These are phyloP conservation scores for Epichloe aotearoae DNA, from an alignment of 2,329 filamentous ascomycete genomes.

Conservation along the genomic window DNA sequence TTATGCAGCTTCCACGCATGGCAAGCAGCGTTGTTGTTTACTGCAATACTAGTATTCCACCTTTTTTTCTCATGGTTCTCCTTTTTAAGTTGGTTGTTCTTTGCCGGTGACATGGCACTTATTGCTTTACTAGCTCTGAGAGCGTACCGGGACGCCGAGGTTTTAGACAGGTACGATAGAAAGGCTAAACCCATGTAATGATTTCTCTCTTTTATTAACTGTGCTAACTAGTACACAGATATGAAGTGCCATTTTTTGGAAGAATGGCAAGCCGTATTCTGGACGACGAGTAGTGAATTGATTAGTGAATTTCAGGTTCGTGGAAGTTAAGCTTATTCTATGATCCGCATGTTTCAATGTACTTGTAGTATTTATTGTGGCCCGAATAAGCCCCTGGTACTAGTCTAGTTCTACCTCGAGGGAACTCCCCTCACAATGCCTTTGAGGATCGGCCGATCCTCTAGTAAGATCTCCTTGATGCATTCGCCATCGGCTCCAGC, in stretches of 20 bases:
- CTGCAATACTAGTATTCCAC: slow-evolving; percentile 61
- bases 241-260: slow-evolving; percentile 80
- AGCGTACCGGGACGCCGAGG: slow-evolving; percentile 73
- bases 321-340: not conserved
- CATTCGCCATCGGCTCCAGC: slow-evolving; percentile 28
- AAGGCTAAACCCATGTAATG: not conserved
- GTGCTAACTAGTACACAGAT: slow-evolving; percentile 32
- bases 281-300: slow-evolving; percentile 53
- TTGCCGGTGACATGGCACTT: slow-evolving; percentile 59
- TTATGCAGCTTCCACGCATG: slow-evolving; percentile 75
- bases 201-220: no score
- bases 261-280: slow-evolving; percentile 75
- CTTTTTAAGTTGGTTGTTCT: slow-evolving; percentile 72
- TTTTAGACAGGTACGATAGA: slow-evolving; percentile 40
- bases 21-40: slow-evolving; percentile 80
- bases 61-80: slow-evolving; percentile 76
- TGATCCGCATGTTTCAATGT: not conserved
- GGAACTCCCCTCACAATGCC: slow-evolving; percentile 37
- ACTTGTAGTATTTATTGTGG: not conserved
- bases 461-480: slow-evolving; percentile 36
- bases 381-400: not conserved
- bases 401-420: slow-evolving; percentile 24
- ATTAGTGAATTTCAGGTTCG: not conserved
- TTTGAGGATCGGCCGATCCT: slow-evolving; percentile 32
- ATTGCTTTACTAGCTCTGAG: slow-evolving; percentile 65